Conservation (phyloP, 768 basidiomycete species). For the Grammothele lineata region DNA sequence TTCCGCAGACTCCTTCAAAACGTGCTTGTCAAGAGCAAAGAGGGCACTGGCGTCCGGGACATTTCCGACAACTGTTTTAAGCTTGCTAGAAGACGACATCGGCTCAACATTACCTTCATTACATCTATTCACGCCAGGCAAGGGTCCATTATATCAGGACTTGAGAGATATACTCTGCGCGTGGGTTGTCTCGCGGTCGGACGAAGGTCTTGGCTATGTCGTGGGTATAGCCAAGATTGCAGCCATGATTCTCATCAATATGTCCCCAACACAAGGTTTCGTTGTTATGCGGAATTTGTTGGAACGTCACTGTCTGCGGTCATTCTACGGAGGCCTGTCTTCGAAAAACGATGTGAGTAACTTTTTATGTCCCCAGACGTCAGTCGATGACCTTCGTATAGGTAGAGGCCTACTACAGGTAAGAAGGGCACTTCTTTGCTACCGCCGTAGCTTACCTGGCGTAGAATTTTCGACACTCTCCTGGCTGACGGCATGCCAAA, state of each 20-base stretch:
- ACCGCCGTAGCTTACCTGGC: neutral
- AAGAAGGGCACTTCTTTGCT: constrained; percentile 9
- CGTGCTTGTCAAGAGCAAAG: constrained; percentile 69
- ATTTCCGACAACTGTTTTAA: constrained; percentile 62
- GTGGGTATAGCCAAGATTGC: constrained; percentile 68
- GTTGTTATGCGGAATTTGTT: constrained; percentile 81
- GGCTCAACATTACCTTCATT: constrained; percentile 66
- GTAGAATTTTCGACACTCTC: constrained; percentile 87
- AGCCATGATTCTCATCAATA: constrained; percentile 83
- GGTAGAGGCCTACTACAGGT: constrained; percentile 94
- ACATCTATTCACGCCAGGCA: constrained; percentile 74
- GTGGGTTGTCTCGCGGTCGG: constrained; percentile 83
- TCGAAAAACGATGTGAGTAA: constrained; percentile 74
- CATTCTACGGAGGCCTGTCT: constrained; percentile 73
- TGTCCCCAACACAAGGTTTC: constrained; percentile 73
- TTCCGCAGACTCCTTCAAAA: constrained; percentile 44
- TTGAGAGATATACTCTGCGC: constrained; percentile 81
- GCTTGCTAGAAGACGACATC: constrained; percentile 72
- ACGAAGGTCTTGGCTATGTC: constrained; percentile 77
- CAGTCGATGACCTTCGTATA: constrained; percentile 26
- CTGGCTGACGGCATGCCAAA: constrained; percentile 93
- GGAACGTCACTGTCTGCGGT: constrained; percentile 79
- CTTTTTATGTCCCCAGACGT: constrained; percentile 7
- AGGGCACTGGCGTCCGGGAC: constrained; percentile 59
- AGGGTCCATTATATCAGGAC: constrained; percentile 77